Evolutionary conservation across 768 basidiomycete genomes (phyloP), one percentile per base, ranked within the genome.

Genomic region (Trametes meyenii): DNA sequence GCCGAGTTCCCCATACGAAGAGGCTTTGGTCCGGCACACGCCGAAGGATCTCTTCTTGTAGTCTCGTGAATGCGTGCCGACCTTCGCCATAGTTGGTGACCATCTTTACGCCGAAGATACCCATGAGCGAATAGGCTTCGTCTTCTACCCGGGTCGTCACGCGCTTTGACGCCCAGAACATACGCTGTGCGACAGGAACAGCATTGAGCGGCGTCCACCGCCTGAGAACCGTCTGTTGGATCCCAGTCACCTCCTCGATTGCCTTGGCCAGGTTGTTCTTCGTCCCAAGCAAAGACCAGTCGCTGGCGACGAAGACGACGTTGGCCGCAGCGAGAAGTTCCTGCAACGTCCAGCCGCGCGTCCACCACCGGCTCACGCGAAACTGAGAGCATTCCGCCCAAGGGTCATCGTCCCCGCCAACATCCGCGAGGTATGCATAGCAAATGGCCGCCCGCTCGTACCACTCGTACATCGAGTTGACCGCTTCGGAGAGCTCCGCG

Each of bases 61-160:
- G 54, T 26, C 63, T 39, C 16, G 49, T 55, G 50, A 64, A 64
- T 2, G 63, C 63, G n/a, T 53, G 43, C 0, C 49, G 42, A 1
- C 59, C 63, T 23, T 64, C 63, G 1, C 63, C 63, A 26, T 64
- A 64, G 13, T 35, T 50, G 11, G 55, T 60, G 23, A 36, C 38
- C 40, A 64, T 50, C 35, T 56, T 56, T 12, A 61, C 59, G 1
- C 58, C 63, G 44, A 64, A 61, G n/a, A 64, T 60, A 12, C 63
- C 63, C 45, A 64, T 48, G 6, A 61, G 55, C 21, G 59, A 56
- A 33, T 64, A 64, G 38, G 63, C 63, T 44, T 60, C 54, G 39
- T 64, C 63, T 29, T 64, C 63, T 16, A 44, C 50, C n/a, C 51
- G 39, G 3, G 43, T 53, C 12, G 63, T 61, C 40, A 49, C 35